phyloP scores from a whole-genome alignment of 1,139 yeast species.

The Magnusiomyces sp. region DNA sequence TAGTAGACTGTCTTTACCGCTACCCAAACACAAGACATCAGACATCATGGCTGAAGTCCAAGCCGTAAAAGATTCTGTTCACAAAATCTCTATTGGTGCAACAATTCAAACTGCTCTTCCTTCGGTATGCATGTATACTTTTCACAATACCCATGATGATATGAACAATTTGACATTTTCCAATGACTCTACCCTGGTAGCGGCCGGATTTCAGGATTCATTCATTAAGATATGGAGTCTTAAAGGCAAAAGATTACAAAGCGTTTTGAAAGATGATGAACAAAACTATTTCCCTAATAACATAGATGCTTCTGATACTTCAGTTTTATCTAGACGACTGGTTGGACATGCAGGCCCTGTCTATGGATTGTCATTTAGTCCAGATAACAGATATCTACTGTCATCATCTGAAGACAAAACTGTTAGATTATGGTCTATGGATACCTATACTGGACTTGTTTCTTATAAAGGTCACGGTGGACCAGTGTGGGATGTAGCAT shows the following conservation, averaged over 20 bases:
- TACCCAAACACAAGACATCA: constrained; percentile 72
- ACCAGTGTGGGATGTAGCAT: constrained; percentile 96
- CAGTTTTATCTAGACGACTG: constrained; percentile 44
- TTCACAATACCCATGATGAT: constrained; percentile 88
- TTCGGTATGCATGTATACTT: constrained; percentile 95
- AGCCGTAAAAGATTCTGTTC: constrained; percentile 73
- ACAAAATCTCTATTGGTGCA: constrained; percentile 55
- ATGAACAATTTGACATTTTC: constrained; percentile 79
- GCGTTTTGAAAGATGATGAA: constrained; percentile 55
- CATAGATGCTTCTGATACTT: constrained; percentile 4
- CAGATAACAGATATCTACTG: constrained; percentile 74
- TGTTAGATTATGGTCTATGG: constrained; percentile 88
- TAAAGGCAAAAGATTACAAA: constrained; percentile 75
- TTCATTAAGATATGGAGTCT: constrained; percentile 86
- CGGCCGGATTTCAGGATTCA: constrained; percentile 92
- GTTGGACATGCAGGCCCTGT: constrained; percentile 95
- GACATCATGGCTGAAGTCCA: constrained; percentile 74
- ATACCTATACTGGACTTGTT: constrained; percentile 80
- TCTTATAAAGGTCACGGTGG: constrained; percentile 94
- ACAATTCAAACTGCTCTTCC: constrained; percentile 72
- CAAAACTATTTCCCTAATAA: constrained; percentile 6
- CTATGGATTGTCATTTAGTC: constrained; percentile 82
- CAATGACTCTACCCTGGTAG: constrained; percentile 77
- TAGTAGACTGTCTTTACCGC: constrained; percentile 61
- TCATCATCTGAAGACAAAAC: constrained; percentile 90